A percentile compares a stretch with the other conserved stretches of the same genome.
These are phyloP conservation scores for Breynia disticha DNA, from an alignment of 441 rosid genomes.

Conservation along the genomic window DNA sequence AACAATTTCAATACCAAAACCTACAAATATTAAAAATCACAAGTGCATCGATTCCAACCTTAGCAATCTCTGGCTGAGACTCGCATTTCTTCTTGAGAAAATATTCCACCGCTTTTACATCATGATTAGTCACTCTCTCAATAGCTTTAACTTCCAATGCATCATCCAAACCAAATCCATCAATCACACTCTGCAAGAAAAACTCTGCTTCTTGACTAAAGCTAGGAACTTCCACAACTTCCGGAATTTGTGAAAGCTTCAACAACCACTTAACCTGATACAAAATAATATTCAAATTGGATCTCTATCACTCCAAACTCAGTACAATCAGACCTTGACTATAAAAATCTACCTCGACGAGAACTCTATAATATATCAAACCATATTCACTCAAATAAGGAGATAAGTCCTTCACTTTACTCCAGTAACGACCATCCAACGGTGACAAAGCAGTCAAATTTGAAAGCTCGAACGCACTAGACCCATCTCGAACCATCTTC, in stretches of 20 bases:
- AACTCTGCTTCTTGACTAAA: conserved; percentile 56
- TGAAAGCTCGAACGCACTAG: conserved; percentile 47
- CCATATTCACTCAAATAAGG: conserved; percentile 85
- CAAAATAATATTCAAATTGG: conserved; percentile 3
- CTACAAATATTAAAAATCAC: not conserved
- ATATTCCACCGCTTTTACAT: conserved; percentile 94
- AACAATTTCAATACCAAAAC: not conserved
- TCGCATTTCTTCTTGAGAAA: conserved; percentile 84
- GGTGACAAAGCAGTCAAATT: conserved; percentile 80
- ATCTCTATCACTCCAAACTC: not conserved
- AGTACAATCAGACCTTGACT: not conserved
- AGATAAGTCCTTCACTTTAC: conserved; percentile 75
- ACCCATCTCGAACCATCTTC: conserved; percentile 30
- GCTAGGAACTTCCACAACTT: conserved; percentile 66
- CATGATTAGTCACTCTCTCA: conserved; percentile 86
- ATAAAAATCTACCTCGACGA: conserved; percentile 59
- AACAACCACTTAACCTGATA: conserved; percentile 80
- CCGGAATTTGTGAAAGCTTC: conserved; percentile 72
- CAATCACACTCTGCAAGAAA: conserved; percentile 56
- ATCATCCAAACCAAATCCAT: conserved; percentile 59
- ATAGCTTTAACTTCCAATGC: conserved; percentile 75
- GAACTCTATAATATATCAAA: conserved; percentile 60
- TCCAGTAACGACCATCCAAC: conserved; percentile 90
- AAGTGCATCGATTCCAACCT: conserved; percentile 28
- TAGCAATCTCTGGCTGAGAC: conserved; percentile 68